A percentile compares a stretch with the other conserved stretches of the same genome.
Evolutionary conservation across 139 green algal genomes (phyloP).

Genomic region (Nannochloris sp.): DNA sequence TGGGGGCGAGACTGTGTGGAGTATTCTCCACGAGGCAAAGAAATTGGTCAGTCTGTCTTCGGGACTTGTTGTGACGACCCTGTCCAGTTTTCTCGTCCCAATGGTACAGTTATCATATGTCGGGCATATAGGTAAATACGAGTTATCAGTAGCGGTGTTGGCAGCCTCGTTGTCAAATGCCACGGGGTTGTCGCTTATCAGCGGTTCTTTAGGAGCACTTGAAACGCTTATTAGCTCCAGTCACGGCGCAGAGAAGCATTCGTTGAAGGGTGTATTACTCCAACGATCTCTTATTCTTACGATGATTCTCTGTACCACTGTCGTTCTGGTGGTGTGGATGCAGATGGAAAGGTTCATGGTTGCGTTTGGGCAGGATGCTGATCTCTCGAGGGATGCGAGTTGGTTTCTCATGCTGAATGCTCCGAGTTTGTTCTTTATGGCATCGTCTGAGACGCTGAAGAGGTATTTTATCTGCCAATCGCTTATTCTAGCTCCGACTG

Average conservation of each 20-base stretch:
- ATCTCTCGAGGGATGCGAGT: conserved; percentile 28
- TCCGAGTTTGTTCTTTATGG: conserved; percentile 32
- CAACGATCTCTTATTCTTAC: conserved; percentile 58
- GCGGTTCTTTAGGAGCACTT: conserved; percentile 47
- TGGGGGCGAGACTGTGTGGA: not conserved
- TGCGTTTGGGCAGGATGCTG: conserved; percentile 37
- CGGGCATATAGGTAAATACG: conserved; percentile 16
- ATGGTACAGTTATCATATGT: conserved; percentile 23
- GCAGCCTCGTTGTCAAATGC: conserved; percentile 60
- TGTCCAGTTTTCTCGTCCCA: conserved; percentile 2
- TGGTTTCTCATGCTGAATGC: conserved; percentile 33
- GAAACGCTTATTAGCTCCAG: conserved; percentile 68
- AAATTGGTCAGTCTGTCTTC: not conserved
- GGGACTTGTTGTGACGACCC: not conserved
- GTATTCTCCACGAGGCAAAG: conserved; percentile 4
- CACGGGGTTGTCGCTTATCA: conserved; percentile 44
- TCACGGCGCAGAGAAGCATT: conserved; percentile 57
- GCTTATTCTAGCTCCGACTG: conserved; percentile 40
- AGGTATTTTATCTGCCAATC: conserved; percentile 51
- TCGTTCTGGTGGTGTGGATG: conserved; percentile 45
- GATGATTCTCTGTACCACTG: conserved; percentile 18
- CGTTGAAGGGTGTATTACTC: conserved; percentile 45
- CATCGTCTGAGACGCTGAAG: conserved; percentile 34
- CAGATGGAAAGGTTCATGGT: conserved; percentile 34
- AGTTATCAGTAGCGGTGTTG: conserved; percentile 38